Conservation (phyloP, 768 basidiomycete genomes). For the Suillus subalutaceus region DNA sequence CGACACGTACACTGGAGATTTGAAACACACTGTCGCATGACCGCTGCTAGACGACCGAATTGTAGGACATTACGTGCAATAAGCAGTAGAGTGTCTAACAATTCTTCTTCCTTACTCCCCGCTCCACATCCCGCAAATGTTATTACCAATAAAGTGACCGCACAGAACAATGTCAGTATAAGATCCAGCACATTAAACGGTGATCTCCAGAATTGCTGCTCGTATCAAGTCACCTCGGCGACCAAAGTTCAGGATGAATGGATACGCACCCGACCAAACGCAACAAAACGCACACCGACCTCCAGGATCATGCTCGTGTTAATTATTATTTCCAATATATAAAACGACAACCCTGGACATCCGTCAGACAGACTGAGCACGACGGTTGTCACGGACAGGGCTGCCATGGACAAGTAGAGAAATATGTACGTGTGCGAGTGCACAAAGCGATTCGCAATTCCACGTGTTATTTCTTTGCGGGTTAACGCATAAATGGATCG, state of each 20-base stretch:
- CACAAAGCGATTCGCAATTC: slow-evolving; percentile 88
- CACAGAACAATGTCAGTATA: slow-evolving; percentile 86
- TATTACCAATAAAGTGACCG: slow-evolving; percentile 84
- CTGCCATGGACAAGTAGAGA: slow-evolving; percentile 88
- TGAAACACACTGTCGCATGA: slow-evolving; percentile 85
- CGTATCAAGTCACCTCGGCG: background rate
- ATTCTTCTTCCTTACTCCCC: slow-evolving; percentile 89
- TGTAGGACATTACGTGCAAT: slow-evolving; percentile 92
- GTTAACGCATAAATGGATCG: slow-evolving; percentile 87
- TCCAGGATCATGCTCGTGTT: slow-evolving; percentile 93
- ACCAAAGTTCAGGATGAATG: background rate
- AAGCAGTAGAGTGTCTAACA: slow-evolving; percentile 90
- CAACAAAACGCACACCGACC: slow-evolving; percentile 88
- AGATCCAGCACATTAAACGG: slow-evolving; percentile 90
- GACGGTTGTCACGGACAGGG: slow-evolving; percentile 83
- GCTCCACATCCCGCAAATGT: slow-evolving; percentile 84
- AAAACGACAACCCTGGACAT: slow-evolving; percentile 88
- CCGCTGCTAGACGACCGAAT: slow-evolving; percentile 88
- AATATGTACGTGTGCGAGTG: slow-evolving; percentile 87
- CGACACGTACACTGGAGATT: slow-evolving; percentile 6
- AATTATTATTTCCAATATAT: slow-evolving; percentile 85
- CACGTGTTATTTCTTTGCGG: slow-evolving; percentile 78
- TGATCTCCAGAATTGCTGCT: slow-evolving; percentile 96
- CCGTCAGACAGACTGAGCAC: slow-evolving; percentile 80
- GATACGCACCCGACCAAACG: slow-evolving; percentile 82